Conservation (phyloP, 2,329 filamentous ascomycete genomes). For the Fusarium sp. region DNA sequence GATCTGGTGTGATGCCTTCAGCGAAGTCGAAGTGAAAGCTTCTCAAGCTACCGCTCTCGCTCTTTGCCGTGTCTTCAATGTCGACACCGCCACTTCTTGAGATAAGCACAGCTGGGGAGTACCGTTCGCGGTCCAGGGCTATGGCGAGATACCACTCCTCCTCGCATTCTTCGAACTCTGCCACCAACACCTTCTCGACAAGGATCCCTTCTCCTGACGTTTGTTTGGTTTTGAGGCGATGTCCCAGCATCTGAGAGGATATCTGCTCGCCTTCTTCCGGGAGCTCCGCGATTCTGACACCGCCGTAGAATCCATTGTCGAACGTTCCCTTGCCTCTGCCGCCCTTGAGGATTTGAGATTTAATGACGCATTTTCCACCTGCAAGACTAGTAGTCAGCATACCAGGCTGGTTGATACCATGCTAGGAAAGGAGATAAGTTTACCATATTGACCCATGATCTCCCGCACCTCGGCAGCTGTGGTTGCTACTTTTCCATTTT, state of each 20-base stretch:
- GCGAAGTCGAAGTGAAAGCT: neutral
- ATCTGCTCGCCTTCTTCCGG: neutral
- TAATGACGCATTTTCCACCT: constrained; percentile 14
- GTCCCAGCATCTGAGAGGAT: constrained; percentile 2
- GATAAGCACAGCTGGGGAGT: neutral
- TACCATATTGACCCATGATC: constrained; percentile 3
- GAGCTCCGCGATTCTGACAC: neutral
- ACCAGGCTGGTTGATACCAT: rapidly evolving
- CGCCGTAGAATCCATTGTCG: constrained; percentile 1
- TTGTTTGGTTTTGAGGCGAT: constrained; percentile 11
- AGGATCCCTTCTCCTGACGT: neutral
- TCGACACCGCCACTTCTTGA: constrained; percentile 6
- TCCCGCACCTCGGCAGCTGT: neutral
- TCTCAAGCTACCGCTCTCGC: neutral
- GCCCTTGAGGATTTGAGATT: constrained; percentile 6
- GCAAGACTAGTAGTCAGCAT: neutral
- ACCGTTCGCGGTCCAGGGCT: neutral
- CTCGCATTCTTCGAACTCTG: constrained; percentile 2
- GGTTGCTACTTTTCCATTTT: constrained; percentile 4
- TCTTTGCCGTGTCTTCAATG: neutral
- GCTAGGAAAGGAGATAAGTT: rapidly evolving
- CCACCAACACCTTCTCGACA: neutral
- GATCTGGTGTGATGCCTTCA: neutral
- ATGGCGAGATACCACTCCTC: constrained; percentile 15
- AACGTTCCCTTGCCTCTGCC: constrained; percentile 8